Evolutionary conservation across 2,329 filamentous ascomycete species (phyloP).

Genomic region (Dothideomycetes sp.): DNA sequence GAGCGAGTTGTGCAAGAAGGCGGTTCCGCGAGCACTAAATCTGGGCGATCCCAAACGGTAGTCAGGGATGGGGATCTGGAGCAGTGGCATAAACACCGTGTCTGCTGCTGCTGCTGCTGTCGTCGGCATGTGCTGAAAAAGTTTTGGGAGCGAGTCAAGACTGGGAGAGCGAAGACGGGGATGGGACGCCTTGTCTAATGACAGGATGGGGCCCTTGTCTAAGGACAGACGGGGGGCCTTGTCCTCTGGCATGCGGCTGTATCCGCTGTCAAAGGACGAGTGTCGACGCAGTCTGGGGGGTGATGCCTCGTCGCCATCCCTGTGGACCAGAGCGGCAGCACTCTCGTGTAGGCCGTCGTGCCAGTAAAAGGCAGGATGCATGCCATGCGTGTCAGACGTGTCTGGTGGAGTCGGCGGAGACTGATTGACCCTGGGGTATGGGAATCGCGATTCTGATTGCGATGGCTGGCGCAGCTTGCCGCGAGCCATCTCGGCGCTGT

Average conservation of each 20-base stretch:
- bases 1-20: constrained; percentile 70
- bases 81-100: constrained; percentile 28
- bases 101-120: not conserved
- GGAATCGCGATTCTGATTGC: not conserved
- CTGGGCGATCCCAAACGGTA: constrained; percentile 75
- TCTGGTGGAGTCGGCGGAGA: constrained; percentile 13
- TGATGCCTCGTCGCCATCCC: not conserved
- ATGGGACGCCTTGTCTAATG: no score
- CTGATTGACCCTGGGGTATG: not conserved
- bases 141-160: constrained; percentile 6
- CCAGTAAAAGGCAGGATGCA: constrained; percentile 13
- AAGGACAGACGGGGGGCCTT: no score
- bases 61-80: constrained; percentile 72
- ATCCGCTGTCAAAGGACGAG: constrained; percentile 12
- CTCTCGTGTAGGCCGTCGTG: constrained; percentile 16
- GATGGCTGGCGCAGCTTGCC: constrained; percentile 1
- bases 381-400: constrained; percentile 7
- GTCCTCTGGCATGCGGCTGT: not conserved
- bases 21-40: constrained; percentile 68
- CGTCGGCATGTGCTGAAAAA: not conserved
- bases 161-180: constrained; percentile 8
- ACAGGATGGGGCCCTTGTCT: no score
- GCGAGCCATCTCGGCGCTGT: constrained; percentile 14
- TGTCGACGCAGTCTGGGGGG: constrained; percentile 1
- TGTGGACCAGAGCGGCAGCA: constrained; percentile 9